Conservation (phyloP, 2,329 filamentous ascomycete species). For the Plenodomus tracheiphilus region DNA sequence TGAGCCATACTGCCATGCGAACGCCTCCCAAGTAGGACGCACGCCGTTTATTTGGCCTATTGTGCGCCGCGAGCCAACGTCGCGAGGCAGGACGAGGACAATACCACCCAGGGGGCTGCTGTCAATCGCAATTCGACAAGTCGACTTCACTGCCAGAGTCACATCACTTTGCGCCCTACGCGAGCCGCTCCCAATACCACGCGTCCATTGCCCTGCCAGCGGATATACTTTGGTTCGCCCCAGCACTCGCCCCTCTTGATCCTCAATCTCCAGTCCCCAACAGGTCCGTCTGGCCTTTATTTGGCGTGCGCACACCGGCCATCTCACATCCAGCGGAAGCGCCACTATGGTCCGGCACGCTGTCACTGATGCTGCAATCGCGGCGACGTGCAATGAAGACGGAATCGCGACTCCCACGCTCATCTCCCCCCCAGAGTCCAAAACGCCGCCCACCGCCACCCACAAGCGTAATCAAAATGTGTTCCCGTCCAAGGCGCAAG, state of each 20-base stretch:
- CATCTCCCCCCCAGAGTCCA: constrained; percentile 61
- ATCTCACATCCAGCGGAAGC: constrained; percentile 8
- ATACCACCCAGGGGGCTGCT: constrained; percentile 10
- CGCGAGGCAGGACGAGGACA: constrained; percentile 13
- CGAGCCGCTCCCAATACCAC: constrained; percentile 8
- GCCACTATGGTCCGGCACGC: not conserved
- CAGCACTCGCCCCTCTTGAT: not conserved
- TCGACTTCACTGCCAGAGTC: constrained; percentile 20
- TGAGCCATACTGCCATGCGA: constrained; percentile 11
- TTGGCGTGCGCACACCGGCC: not conserved
- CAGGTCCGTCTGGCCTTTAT: too few relatives aligned
- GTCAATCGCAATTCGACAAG: constrained; percentile 13
- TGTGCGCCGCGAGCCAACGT: constrained; percentile 11
- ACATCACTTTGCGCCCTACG: constrained; percentile 10
- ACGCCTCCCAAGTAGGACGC: constrained; percentile 8
- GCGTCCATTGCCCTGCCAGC: constrained; percentile 3
- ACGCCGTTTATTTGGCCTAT: constrained; percentile 7
- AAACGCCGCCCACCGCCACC: constrained; percentile 61
- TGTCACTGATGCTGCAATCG: constrained; percentile 9
- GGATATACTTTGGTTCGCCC: not conserved
- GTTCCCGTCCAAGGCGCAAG: constrained; percentile 31
- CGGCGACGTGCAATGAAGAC: constrained; percentile 20
- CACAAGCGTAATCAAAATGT: constrained; percentile 51
- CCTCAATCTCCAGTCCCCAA: not conserved
- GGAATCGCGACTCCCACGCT: constrained; percentile 50